Evolutionary conservation across 345 rosid genomes (phyloP).

Genomic region (Gossypium raimondii): DNA sequence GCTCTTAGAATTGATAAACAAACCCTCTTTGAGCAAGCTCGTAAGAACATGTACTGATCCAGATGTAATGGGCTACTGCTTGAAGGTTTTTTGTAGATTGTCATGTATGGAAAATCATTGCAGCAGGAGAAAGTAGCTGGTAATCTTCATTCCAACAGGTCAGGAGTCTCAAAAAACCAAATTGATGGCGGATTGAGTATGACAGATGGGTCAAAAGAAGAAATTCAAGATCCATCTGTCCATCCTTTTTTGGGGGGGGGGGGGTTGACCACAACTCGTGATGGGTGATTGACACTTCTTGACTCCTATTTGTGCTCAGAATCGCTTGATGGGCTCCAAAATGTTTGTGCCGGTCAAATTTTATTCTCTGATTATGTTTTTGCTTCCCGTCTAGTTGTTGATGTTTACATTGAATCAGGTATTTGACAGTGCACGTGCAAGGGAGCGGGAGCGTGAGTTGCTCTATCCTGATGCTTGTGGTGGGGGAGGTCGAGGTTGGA

Average conservation of each 20-base stretch:
- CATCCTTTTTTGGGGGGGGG: conserved; percentile 82
- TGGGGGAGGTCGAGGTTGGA: conserved; percentile 94
- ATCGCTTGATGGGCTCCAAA: conserved; percentile 67
- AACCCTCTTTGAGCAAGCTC: conserved; percentile 86
- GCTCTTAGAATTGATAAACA: conserved; percentile 84
- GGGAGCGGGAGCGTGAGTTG: conserved; percentile 87
- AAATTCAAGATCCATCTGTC: conserved; percentile 65
- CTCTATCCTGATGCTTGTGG: conserved; percentile 99
- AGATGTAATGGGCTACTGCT: conserved; percentile 87
- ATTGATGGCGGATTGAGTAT: conserved; percentile 32
- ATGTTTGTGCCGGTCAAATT: conserved; percentile 44
- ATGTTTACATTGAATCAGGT: conserved; percentile 55
- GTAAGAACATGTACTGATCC: conserved; percentile 92
- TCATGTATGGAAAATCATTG: conserved; percentile 72
- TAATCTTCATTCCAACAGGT: conserved; percentile 31
- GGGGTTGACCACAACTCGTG: conserved; percentile 76
- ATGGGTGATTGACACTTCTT: conserved; percentile 72
- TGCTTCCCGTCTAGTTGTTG: conserved; percentile 27
- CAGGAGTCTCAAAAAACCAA: conserved; percentile 38
- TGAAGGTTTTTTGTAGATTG: conserved; percentile 79
- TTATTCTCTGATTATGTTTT: background rate
- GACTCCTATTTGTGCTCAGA: conserved; percentile 68
- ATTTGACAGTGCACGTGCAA: conserved; percentile 84
- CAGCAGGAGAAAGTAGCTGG: conserved; percentile 51
- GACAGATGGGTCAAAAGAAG: conserved; percentile 46